A percentile compares a stretch with the other conserved stretches of the same genome.
These are phyloP conservation scores for Cardamine occulta DNA, from an alignment of 345 rosid species.

Conservation along the genomic window DNA sequence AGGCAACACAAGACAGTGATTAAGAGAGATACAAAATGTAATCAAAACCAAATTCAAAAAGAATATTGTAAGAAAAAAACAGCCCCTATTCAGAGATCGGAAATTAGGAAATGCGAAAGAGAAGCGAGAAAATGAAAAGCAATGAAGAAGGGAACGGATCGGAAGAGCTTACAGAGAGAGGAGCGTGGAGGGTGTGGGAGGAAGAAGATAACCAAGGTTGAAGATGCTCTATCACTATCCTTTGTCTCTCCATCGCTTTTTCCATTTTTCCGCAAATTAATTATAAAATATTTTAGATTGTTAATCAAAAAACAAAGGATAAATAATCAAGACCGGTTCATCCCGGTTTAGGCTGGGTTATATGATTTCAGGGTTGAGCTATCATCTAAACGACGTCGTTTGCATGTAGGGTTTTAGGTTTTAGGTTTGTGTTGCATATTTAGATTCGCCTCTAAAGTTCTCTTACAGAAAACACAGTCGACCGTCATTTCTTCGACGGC, in stretches of 20 bases:
- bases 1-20: neutral
- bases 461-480: neutral
- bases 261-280: neutral
- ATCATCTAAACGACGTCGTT: constrained; percentile 8
- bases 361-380: neutral
- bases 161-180: constrained; percentile 8
- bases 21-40: neutral
- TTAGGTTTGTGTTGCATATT: constrained; percentile 13
- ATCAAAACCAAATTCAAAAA: neutral
- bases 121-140: neutral
- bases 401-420: constrained; percentile 28
- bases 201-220: constrained; percentile 1
- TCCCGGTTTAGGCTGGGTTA: neutral
- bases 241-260: constrained; percentile 2
- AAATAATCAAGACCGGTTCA: neutral
- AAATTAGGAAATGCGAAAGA: neutral
- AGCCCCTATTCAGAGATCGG: neutral
- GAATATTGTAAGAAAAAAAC: neutral
- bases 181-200: neutral
- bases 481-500: constrained; percentile 42
- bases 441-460: neutral
- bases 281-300: neutral
- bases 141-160: neutral
- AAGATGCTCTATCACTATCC: neutral
- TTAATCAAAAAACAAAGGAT: neutral